Base-by-base conservation (phyloP, 495 filamentous ascomycete genomes). In the Neurospora africana region DNA sequence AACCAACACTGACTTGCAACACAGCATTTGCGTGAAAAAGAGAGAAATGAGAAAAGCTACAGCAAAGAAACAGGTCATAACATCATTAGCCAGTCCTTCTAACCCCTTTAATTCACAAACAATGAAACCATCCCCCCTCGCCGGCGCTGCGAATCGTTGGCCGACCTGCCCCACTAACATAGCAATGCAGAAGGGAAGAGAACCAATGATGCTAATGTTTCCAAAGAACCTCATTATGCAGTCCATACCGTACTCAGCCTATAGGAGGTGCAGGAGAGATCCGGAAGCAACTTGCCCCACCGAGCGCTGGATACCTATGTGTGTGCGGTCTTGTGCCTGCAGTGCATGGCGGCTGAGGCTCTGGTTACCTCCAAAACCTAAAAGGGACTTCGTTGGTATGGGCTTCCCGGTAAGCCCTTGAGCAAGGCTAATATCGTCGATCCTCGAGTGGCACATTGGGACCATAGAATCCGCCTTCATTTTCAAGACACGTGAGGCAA, bases 381-480 rank as follows among this genome's bases (percentile, higher is more conserved):
- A 65, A 65, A 17, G 13, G 6, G 27, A 65, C 53, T 9, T 33
- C 27, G 19, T 65, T 9, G 27, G 53, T 33, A 33, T 19, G 7
- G 53, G 23, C 13, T 27, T 43, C 10, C 30, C 33, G 2, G 33
- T 40, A 5, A 21, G 21, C 17, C 15, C 33, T 69, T 27, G 19
- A 21, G 8, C 68, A 36, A 15, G 21, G 17, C 40, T 33, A 53
- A 72, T 77, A 85, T 68, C 84, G 79, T 72, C 83, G 79, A 69
- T 86, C 82, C 71, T 82, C 82, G 10, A 82, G 77, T 58, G 82
- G 83, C 17, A 86, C 84, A 68, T 81, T 83, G 35, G 85, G 82
- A 17, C 84, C 84, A 73, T 86, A 86, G 74, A 83, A 84, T 7
- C 84, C 84, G 6, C 84, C 84, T 35, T 81, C 73, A 19, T 75